Evolutionary conservation across 768 basidiomycete species (phyloP).

Genomic region (Collybia mongolica): DNA sequence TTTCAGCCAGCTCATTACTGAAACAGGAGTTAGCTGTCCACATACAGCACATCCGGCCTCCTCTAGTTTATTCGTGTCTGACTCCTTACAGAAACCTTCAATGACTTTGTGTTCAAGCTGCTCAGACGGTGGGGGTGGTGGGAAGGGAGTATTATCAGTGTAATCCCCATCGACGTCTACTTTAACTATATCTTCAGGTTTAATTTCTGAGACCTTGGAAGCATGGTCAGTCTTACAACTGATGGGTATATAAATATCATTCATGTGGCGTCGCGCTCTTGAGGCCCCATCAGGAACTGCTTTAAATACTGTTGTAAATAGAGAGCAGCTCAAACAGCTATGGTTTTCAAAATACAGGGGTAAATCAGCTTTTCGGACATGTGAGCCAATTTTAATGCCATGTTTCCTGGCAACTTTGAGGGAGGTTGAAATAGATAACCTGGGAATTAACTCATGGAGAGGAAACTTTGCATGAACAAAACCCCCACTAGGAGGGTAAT

Average conservation of each 20-base stretch:
- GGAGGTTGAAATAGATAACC: too few relatives aligned
- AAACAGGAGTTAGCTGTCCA: constrained; percentile 9
- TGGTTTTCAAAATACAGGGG: not conserved
- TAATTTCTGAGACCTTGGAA: too few relatives aligned
- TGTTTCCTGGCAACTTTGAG: too few relatives aligned
- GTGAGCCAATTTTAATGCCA: too few relatives aligned
- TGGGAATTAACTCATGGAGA: too few relatives aligned
- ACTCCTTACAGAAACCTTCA: not conserved
- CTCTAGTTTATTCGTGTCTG: constrained; percentile 6
- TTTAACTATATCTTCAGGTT: too few relatives aligned
- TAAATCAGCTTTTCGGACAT: too few relatives aligned
- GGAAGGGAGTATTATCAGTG: not conserved
- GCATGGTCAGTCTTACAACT: too few relatives aligned
- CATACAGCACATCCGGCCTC: constrained; percentile 32
- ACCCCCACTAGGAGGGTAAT: too few relatives aligned
- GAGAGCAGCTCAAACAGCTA: not conserved
- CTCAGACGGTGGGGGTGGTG: not conserved
- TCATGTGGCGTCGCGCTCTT: not conserved
- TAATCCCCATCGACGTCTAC: too few relatives aligned
- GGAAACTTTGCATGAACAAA: too few relatives aligned
- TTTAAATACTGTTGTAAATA: not conserved
- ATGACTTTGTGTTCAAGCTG: not conserved
- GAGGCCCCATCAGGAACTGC: not conserved
- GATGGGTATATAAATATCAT: not conserved
- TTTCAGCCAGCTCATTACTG: constrained; percentile 1